Conservation (phyloP, 192 early-diverging fungal genomes). For the Pilobolus umbonatus region DNA sequence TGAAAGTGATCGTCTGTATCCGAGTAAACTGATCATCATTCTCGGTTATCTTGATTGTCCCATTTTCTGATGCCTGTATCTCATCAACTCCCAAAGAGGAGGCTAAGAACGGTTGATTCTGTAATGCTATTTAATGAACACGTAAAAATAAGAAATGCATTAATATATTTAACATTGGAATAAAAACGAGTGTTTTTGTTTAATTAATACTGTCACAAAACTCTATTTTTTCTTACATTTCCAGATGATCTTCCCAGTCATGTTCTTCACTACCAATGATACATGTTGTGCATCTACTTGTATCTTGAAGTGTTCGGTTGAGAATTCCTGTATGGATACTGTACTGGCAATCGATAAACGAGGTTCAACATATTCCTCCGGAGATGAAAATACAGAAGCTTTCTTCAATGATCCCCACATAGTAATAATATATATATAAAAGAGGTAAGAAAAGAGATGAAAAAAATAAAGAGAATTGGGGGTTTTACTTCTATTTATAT, state of each 20-base stretch:
- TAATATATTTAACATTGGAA: background rate
- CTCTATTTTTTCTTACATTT: constrained; percentile 19
- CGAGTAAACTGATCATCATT: constrained; percentile 27
- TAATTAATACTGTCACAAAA: constrained; percentile 5
- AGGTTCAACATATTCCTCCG: constrained; percentile 21
- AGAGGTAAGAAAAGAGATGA: constrained; percentile 4
- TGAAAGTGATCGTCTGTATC: constrained; percentile 29
- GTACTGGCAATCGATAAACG: constrained; percentile 29
- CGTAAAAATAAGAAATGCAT: constrained; percentile 2
- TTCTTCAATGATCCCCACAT: constrained; percentile 21
- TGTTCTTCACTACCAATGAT: constrained; percentile 16
- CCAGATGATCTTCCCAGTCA: constrained; percentile 20
- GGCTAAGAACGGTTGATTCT: constrained; percentile 32
- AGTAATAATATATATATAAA: background rate
- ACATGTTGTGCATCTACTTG: constrained; percentile 14
- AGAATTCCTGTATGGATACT: constrained; percentile 19
- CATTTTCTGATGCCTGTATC: constrained; percentile 22
- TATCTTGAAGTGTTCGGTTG: constrained; percentile 20
- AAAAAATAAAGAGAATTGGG: background rate
- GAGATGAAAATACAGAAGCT: constrained; percentile 14
- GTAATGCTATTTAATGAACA: no score
- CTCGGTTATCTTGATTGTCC: constrained; percentile 31
- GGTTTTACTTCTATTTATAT: no score
- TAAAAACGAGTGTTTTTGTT: background rate
- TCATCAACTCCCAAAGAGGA: constrained; percentile 30